A percentile compares a stretch with the other conserved stretches of the same genome.
phyloP scores from a whole-genome alignment of 441 rosid species.

The Mallotus japonicus region DNA sequence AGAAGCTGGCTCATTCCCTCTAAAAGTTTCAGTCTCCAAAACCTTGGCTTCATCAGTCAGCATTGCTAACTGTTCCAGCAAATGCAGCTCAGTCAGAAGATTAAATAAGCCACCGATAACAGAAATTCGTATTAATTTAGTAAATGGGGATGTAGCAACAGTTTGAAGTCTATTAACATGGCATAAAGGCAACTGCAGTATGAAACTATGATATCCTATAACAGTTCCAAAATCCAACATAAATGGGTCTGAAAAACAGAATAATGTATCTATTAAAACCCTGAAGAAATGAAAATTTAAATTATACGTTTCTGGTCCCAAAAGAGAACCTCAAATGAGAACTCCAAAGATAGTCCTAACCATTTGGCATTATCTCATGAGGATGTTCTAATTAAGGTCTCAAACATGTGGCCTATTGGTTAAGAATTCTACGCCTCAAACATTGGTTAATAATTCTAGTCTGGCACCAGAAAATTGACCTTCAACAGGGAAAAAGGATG shows the following conservation, averaged over 20 bases:
- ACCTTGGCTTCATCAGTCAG: constrained; percentile 56
- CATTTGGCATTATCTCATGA: not conserved
- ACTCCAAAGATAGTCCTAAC: not conserved
- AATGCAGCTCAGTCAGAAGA: not conserved
- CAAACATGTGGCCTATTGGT: not conserved
- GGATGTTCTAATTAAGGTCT: not conserved
- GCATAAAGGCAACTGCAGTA: constrained; percentile 1
- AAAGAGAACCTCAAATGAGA: constrained; percentile 3
- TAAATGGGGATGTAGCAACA: not conserved
- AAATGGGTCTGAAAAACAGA: not conserved
- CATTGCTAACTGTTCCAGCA: constrained; percentile 50
- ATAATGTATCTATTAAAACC: not conserved
- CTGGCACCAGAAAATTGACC: not conserved
- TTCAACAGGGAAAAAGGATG: not conserved
- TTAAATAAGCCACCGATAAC: not conserved
- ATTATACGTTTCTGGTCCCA: not conserved
- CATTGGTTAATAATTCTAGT: not conserved
- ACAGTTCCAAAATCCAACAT: not conserved
- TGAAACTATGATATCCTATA: not conserved
- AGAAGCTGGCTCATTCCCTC: constrained; percentile 41
- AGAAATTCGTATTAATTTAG: too few species aligned
- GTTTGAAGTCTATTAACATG: not conserved
- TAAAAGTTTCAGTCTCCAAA: constrained; percentile 50
- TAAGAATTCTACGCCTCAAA: not conserved
- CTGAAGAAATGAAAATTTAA: not conserved